Evolutionary conservation across 768 basidiomycete species (phyloP).

Genomic region (Lactarius akahatsu): DNA sequence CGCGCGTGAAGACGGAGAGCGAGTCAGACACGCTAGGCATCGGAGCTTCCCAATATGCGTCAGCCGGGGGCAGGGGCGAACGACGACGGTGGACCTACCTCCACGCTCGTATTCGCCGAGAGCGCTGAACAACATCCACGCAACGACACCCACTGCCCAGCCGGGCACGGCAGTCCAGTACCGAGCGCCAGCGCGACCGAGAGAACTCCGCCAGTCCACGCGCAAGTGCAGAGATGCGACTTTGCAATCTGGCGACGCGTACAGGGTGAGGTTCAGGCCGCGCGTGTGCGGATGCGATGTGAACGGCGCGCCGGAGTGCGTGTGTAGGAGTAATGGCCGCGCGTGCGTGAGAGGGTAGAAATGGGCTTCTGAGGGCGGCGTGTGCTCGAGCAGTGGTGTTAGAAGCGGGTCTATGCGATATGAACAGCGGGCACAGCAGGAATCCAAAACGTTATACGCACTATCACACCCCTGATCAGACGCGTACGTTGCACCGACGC

Average conservation of each 20-base stretch:
- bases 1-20: constrained; percentile 44
- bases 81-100: constrained; percentile 25
- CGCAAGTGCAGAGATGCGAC: constrained; percentile 47
- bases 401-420: constrained; percentile 49
- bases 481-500: constrained; percentile 40
- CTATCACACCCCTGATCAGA: constrained; percentile 35
- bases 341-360: constrained; percentile 48
- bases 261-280: constrained; percentile 57
- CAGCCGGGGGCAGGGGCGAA: constrained; percentile 2
- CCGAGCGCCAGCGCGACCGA: constrained; percentile 69
- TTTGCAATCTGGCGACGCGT: constrained; percentile 58
- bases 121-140: constrained; percentile 53
- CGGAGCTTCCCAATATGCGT: constrained; percentile 34
- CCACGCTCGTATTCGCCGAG: constrained; percentile 41
- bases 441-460: constrained; percentile 20
- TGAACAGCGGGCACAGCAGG: not conserved
- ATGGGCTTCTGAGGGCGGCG: constrained; percentile 69
- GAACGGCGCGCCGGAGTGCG: constrained; percentile 69
- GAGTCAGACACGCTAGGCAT: constrained; percentile 53
- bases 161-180: constrained; percentile 70
- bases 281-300: constrained; percentile 37
- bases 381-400: constrained; percentile 65
- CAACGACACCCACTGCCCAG: constrained; percentile 74
- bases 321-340: constrained; percentile 57
- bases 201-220: constrained; percentile 68